phyloP scores from a whole-genome alignment of 2,329 filamentous ascomycete species.

The Talaromyces atroroseus region DNA sequence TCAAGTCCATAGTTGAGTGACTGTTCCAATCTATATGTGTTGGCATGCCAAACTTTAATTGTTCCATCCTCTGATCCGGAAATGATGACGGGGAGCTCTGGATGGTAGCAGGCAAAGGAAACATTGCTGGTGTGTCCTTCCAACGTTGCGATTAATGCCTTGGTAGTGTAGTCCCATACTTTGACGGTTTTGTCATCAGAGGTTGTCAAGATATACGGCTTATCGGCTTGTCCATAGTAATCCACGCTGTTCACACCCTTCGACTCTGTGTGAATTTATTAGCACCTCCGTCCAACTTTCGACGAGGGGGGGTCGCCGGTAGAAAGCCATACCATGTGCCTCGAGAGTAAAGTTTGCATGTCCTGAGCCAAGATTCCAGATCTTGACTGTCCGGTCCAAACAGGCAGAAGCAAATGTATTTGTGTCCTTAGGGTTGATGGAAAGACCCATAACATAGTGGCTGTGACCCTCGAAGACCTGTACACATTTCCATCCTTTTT shows the following conservation, averaged over 20 bases:
- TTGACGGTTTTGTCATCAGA: slow-evolving; percentile 96
- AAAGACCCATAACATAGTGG: slow-evolving; percentile 94
- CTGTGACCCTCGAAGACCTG: slow-evolving; percentile 94
- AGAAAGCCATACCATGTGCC: slow-evolving; percentile 58
- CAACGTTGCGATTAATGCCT: slow-evolving; percentile 90
- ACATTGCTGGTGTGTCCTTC: slow-evolving; percentile 98
- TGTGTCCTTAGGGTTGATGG: slow-evolving; percentile 96
- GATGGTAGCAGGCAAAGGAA: slow-evolving; percentile 96
- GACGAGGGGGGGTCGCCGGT: background rate
- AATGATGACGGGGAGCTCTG: slow-evolving; percentile 92
- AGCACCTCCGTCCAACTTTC: background rate
- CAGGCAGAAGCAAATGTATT: slow-evolving; percentile 91
- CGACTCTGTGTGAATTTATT: slow-evolving; percentile 48
- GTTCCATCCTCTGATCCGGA: slow-evolving; percentile 97
- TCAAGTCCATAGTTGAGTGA: slow-evolving; percentile 94
- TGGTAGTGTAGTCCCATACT: slow-evolving; percentile 98
- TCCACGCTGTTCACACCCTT: slow-evolving; percentile 99
- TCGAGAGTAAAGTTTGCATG: slow-evolving; percentile 95
- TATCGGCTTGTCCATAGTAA: slow-evolving; percentile 66
- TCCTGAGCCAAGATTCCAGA: slow-evolving; percentile 92
- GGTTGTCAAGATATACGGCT: slow-evolving; percentile 86
- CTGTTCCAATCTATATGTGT: slow-evolving; percentile 93
- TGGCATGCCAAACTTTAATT: slow-evolving; percentile 97
- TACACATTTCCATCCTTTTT: slow-evolving; percentile 96
- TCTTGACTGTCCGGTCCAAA: slow-evolving; percentile 93